A percentile compares a stretch with the other conserved stretches of the same genome.
Evolutionary conservation across 1,284 basidiomycete genomes (phyloP).

Genomic region (Tilletia setariae): DNA sequence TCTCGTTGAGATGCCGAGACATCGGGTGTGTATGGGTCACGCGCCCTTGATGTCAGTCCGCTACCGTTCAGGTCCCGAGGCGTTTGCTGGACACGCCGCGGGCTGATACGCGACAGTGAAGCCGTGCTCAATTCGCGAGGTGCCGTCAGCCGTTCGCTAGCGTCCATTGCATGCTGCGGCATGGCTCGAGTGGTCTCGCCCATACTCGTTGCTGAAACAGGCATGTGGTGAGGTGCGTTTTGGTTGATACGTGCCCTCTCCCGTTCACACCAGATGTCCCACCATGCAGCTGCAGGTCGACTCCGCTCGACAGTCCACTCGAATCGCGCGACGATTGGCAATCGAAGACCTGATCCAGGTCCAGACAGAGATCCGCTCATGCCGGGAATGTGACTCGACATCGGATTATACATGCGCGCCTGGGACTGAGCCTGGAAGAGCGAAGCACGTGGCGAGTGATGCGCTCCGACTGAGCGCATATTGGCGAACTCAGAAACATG

Average conservation of each 20-base stretch:
- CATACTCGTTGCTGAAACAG: too few species aligned
- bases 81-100: too few species aligned
- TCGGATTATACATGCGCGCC: conserved; percentile 16
- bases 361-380: conserved; percentile 14
- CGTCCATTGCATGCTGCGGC: too few species aligned
- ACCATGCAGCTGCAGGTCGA: conserved; percentile 40
- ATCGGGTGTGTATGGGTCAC: not conserved
- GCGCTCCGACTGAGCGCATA: not conserved
- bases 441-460: conserved; percentile 1
- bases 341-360: conserved; percentile 13
- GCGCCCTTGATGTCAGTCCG: not conserved
- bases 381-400: conserved; percentile 27
- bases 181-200: too few species aligned
- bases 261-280: conserved; percentile 30
- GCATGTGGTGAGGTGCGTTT: not conserved
- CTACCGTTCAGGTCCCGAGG: too few species aligned
- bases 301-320: conserved; percentile 48
- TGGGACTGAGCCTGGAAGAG: conserved; percentile 13
- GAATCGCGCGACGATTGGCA: conserved; percentile 48
- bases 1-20: not conserved
- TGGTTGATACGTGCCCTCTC: conserved; percentile 11
- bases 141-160: too few species aligned
- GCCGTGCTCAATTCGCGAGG: too few species aligned
- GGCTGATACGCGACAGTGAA: too few species aligned
- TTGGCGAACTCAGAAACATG: not conserved